phyloP scores from a whole-genome alignment of 1,284 basidiomycete species.

The Cutaneotrichosporon sp. region DNA sequence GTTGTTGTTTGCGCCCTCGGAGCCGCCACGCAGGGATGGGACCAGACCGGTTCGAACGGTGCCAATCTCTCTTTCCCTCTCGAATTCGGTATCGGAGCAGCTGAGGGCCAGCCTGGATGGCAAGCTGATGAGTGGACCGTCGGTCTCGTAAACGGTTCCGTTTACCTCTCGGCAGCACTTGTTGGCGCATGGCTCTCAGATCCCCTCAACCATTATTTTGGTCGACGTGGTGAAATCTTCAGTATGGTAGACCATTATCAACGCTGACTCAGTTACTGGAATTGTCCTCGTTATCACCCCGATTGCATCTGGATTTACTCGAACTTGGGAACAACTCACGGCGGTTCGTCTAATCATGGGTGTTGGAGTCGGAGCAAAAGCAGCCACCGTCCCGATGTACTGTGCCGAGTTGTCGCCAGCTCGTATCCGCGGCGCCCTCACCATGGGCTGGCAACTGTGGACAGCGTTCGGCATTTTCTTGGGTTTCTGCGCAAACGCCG shows the following conservation, averaged over 20 bases:
- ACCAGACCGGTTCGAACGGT: constrained; percentile 48
- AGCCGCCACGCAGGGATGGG: constrained; percentile 47
- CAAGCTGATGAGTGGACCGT: constrained; percentile 52
- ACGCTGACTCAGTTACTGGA: constrained; percentile 41
- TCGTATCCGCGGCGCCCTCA: constrained; percentile 56
- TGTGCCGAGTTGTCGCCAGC: constrained; percentile 51
- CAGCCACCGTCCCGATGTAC: constrained; percentile 57
- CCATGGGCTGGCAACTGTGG: constrained; percentile 52
- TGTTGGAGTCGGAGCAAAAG: constrained; percentile 47
- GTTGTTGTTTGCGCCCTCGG: constrained; percentile 40
- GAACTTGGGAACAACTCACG: constrained; percentile 60
- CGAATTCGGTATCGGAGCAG: constrained; percentile 61
- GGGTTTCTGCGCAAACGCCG: constrained; percentile 22
- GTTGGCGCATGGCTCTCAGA: constrained; percentile 63
- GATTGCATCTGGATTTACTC: constrained; percentile 57
- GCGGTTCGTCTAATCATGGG: constrained; percentile 52
- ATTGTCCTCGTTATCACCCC: constrained; percentile 48
- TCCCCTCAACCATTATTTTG: constrained; percentile 68
- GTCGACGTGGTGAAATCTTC: constrained; percentile 75
- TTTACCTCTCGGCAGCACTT: constrained; percentile 61
- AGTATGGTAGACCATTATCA: constrained; percentile 52
- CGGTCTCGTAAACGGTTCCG: constrained; percentile 71
- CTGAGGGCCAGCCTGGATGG: constrained; percentile 5
- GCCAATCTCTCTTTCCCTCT: constrained; percentile 67
- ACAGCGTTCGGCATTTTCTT: constrained; percentile 34